Evolutionary conservation across 495 filamentous ascomycete species (phyloP).

Genomic region (Hypoxylon intermedium): DNA sequence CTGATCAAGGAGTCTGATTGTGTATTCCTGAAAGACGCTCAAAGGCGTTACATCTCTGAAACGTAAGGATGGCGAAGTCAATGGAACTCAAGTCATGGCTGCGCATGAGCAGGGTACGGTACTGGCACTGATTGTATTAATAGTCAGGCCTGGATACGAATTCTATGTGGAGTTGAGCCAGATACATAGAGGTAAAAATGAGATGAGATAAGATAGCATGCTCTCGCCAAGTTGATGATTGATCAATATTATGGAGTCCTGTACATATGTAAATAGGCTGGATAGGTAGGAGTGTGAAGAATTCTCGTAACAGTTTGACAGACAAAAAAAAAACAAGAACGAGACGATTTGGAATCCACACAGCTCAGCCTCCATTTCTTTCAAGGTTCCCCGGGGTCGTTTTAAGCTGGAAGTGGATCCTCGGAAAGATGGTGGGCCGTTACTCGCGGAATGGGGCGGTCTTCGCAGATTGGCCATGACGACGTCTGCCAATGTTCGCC

Average conservation of each 20-base stretch:
- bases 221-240: no score
- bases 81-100: neutral
- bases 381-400: neutral
- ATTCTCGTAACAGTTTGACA: no score
- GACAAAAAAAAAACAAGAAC: no score
- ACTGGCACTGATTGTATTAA: no score
- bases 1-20: no score
- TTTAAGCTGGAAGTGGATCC: conserved; percentile 30
- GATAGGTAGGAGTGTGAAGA: no score
- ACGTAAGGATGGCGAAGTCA: conserved; percentile 8
- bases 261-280: no score
- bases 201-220: no score
- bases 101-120: neutral
- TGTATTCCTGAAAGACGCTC: no score
- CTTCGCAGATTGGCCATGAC: conserved; percentile 8
- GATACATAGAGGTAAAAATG: no score
- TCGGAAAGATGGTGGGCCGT: neutral
- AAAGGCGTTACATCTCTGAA: neutral
- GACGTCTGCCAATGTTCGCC: conserved; percentile 1
- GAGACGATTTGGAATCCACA: no score
- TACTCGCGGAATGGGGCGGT: neutral
- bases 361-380: neutral
- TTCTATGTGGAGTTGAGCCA: neutral
- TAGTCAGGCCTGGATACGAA: conserved; percentile 14
- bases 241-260: no score